These are phyloP conservation scores for Dendrobium huoshanense DNA, from an alignment of 106 monocot species.

Conservation along the genomic window DNA sequence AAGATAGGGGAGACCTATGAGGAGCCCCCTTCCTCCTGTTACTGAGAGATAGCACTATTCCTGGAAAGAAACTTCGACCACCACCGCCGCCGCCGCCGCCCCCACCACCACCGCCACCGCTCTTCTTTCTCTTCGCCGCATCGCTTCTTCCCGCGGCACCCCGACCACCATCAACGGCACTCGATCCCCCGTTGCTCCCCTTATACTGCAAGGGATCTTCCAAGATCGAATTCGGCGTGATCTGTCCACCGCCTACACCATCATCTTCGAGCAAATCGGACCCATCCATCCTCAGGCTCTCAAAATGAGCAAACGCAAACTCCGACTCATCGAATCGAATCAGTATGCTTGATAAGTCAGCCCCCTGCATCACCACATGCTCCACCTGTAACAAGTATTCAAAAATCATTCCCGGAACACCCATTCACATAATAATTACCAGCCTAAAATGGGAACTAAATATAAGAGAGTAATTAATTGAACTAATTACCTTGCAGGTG, in stretches of 20 bases:
- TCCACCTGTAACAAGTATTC: slow-evolving; percentile 33
- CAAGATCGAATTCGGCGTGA: slow-evolving; percentile 55
- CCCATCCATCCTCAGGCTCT: slow-evolving; percentile 59
- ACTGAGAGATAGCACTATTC: slow-evolving; percentile 53
- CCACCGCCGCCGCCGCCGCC: neutral
- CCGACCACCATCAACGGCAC: neutral
- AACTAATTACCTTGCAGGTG: slow-evolving; percentile 66
- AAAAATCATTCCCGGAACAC: neutral
- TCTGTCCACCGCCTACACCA: slow-evolving; percentile 14
- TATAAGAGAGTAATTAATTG: neutral
- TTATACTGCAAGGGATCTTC: slow-evolving; percentile 35
- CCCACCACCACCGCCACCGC: neutral
- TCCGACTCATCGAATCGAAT: slow-evolving; percentile 52
- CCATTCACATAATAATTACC: neutral
- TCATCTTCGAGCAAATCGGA: slow-evolving; percentile 49
- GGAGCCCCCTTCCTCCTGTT: slow-evolving; percentile 91
- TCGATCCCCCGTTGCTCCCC: slow-evolving; percentile 11
- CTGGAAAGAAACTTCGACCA: slow-evolving; percentile 49
- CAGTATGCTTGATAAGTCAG: slow-evolving; percentile 58
- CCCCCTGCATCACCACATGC: slow-evolving; percentile 65
- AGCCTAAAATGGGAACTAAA: too few species aligned
- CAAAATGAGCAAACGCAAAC: slow-evolving; percentile 46
- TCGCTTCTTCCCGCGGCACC: neutral
- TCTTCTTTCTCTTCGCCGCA: slow-evolving; percentile 11
- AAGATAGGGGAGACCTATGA: slow-evolving; percentile 70